phyloP scores from a whole-genome alignment of 2,329 filamentous ascomycete genomes.

The Neonectria punicea region DNA sequence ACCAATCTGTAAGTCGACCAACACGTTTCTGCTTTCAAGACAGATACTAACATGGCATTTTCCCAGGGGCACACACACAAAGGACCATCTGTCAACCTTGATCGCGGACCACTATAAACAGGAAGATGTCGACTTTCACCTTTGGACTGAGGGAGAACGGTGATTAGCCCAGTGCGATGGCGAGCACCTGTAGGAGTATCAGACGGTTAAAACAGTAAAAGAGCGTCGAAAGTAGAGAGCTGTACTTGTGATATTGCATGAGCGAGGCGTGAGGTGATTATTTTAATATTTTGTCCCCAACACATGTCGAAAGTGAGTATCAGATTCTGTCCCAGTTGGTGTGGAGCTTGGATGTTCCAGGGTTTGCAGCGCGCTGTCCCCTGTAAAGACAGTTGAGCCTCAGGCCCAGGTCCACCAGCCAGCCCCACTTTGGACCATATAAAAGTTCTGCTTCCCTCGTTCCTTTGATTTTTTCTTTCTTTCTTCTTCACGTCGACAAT shows the following conservation, averaged over 20 bases:
- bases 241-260: background rate
- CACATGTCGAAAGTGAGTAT: background rate
- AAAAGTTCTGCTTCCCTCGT: background rate
- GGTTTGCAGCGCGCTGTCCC: background rate
- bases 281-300: background rate
- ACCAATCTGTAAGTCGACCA: slow-evolving; percentile 72
- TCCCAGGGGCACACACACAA: slow-evolving; percentile 71
- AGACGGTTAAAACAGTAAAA: slow-evolving; percentile 27
- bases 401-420: background rate
- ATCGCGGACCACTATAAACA: slow-evolving; percentile 80
- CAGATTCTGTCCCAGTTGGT: background rate
- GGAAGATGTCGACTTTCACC: slow-evolving; percentile 74
- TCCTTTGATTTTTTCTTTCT: background rate
- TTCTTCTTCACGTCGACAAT: background rate
- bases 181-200: slow-evolving; percentile 9
- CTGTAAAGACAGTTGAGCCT: background rate
- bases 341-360: background rate
- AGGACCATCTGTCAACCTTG: slow-evolving; percentile 77
- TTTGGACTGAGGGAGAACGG: slow-evolving; percentile 51
- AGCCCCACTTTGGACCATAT: background rate
- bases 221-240: slow-evolving; percentile 1
- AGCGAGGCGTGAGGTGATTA: background rate
- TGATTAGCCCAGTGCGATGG: slow-evolving; percentile 13
- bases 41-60: slow-evolving; percentile 10
- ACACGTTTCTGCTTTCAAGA: background rate